Evolutionary conservation across 2,329 filamentous ascomycete species (phyloP), one percentile per base, ranked within the genome.

Genomic region (Colletotrichum tabaci): DNA sequence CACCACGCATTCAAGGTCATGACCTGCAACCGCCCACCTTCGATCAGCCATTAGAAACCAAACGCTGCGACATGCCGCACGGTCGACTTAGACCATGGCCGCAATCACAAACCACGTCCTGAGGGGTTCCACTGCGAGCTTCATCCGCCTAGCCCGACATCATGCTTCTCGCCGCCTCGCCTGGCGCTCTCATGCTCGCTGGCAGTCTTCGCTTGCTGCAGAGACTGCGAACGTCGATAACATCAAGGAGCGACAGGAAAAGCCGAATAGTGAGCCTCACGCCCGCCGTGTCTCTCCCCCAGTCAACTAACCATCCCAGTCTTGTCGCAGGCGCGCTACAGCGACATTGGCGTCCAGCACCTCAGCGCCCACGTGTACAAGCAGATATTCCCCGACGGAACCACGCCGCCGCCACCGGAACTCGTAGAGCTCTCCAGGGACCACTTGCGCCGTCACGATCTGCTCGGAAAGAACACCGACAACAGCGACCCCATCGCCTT

Each of bases 301-400:
- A 10, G 52, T 38, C 9, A 10, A 38, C 40, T 72, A 23, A 68
- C 53, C 70, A 76, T 71, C 26, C 50, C 73, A 87, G 84, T 88
- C 40, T 78, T 83, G 0, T 87, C 89, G 8, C 83, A 88, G 67
- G 86, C 94, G 60, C 91, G 96, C 75, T 94, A 93, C 85, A 99
- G 97, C 83, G 93, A 97, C 76, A 95, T 99, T 77, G 94, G 94
- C 64, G 94, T 99, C 49, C 96, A 99, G 83, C 96, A 98, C 78
- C 86, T 99, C 76, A 98, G 95, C 85, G 87, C 88, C 71, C 88
- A 95, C 84, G 87, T 99, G 55, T 94, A 96, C 81, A 80, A 89
- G 2, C 96, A 98, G 82, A 84, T 99, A 52, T 99, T 99, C 78
- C 90, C 89, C 5, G 83, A 86, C 49, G 84, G 84, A 58, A 79